A percentile compares a stretch with the other conserved stretches of the same genome.
Evolutionary conservation across 768 basidiomycete species (phyloP).

Genomic region (Termitomyces heimii): DNA sequence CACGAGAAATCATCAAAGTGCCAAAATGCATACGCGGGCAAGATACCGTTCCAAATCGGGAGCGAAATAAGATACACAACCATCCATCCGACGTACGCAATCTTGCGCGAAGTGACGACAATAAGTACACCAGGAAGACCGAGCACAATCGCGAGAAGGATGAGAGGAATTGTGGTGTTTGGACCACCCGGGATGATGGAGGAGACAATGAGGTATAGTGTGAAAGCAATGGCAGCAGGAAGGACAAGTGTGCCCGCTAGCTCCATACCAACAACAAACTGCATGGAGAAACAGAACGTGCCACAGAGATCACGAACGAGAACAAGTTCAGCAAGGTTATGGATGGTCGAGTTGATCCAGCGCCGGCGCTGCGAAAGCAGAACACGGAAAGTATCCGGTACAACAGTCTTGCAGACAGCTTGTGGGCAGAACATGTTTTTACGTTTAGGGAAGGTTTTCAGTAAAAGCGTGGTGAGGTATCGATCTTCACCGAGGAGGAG

Average conservation of each 20-base stretch:
- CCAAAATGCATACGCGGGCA: conserved; percentile 97
- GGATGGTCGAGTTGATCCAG: conserved; percentile 99
- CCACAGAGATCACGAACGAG: conserved; percentile 98
- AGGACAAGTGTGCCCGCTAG: conserved; percentile 93
- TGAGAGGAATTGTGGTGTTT: conserved; percentile 83
- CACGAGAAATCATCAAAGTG: conserved; percentile 99
- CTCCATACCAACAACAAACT: conserved; percentile 99
- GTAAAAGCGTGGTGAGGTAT: conserved; percentile 93
- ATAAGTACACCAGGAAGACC: conserved; percentile 95
- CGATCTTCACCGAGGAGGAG: conserved; percentile 98
- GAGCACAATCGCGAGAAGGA: conserved; percentile 89
- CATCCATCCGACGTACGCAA: conserved; percentile 98
- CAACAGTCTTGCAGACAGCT: conserved; percentile 98
- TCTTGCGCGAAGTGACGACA: conserved; percentile 90
- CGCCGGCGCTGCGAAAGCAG: conserved; percentile 94
- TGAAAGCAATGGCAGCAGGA: conserved; percentile 97
- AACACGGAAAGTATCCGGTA: conserved; percentile 93
- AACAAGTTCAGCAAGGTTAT: conserved; percentile 93
- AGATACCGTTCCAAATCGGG: conserved; percentile 95
- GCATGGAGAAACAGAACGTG: conserved; percentile 99
- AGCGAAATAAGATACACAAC: conserved; percentile 86
- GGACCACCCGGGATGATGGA: conserved; percentile 79
- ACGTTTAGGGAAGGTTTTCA: conserved; percentile 99
- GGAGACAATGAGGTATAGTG: conserved; percentile 85
- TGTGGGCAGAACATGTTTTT: conserved; percentile 99